Evolutionary conservation across 345 rosid genomes (phyloP).

Genomic region (Linum lewisii): DNA sequence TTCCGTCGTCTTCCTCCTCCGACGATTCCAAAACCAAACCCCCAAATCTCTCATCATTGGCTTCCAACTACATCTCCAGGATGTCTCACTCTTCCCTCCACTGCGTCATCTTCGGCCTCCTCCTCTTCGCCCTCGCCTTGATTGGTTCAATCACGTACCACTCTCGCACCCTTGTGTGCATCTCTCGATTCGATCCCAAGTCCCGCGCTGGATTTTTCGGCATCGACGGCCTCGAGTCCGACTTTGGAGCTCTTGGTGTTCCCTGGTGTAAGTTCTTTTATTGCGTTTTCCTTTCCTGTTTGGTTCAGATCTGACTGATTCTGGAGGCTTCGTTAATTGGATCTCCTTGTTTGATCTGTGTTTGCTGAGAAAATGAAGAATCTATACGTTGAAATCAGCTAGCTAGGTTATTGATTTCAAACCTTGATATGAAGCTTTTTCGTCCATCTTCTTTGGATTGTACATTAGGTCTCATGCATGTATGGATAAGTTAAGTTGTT

Average conservation of each 20-base stretch:
- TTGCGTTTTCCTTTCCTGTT: not conserved
- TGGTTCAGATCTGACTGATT: conserved; percentile 13
- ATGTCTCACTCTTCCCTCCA: conserved; percentile 18
- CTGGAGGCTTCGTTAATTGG: not conserved
- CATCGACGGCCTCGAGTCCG: conserved; percentile 70
- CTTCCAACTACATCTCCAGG: conserved; percentile 22
- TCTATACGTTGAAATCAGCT: not conserved
- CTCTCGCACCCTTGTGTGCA: conserved; percentile 53
- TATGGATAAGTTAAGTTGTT: not conserved
- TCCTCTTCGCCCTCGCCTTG: conserved; percentile 6
- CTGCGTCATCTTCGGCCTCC: conserved; percentile 15
- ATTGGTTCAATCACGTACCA: conserved; percentile 12
- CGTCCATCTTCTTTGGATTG: not conserved
- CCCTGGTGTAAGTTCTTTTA: conserved; percentile 82
- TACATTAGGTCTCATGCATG: not conserved
- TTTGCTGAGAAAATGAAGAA: not conserved
- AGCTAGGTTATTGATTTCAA: not conserved
- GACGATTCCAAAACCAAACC: conserved; percentile 26
- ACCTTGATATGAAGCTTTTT: not conserved
- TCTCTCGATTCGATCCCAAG: conserved; percentile 52
- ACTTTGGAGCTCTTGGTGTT: conserved; percentile 88
- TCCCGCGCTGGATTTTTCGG: conserved; percentile 70
- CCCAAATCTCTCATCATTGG: conserved; percentile 15
- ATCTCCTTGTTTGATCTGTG: not conserved
- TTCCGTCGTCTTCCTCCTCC: not conserved